Conservation (phyloP, 2,329 filamentous ascomycete species). For the Colletotrichum liriopes region DNA sequence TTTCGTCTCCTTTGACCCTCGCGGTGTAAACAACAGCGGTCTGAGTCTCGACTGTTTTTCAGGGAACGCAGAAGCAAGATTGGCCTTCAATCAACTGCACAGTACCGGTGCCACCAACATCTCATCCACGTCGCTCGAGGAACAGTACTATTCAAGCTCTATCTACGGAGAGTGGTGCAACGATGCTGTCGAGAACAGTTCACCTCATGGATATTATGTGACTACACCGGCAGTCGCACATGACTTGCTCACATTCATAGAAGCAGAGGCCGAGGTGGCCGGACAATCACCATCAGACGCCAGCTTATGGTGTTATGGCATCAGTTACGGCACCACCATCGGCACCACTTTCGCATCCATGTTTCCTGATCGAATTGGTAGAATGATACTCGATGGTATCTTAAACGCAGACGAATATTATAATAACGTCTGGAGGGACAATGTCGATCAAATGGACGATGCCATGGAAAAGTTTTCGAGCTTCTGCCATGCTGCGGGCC, state of each 20-base stretch:
- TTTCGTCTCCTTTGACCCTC: slow-evolving; percentile 59
- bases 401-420: slow-evolving; percentile 48
- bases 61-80: slow-evolving; percentile 38
- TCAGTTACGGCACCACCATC: slow-evolving; percentile 52
- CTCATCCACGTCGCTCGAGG: slow-evolving; percentile 49
- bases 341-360: slow-evolving; percentile 54
- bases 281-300: background rate
- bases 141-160: slow-evolving; percentile 50
- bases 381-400: slow-evolving; percentile 54
- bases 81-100: background rate
- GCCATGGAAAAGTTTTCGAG: slow-evolving; percentile 44
- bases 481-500: slow-evolving; percentile 25
- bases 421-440: slow-evolving; percentile 46
- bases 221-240: background rate
- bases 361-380: slow-evolving; percentile 57
- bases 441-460: slow-evolving; percentile 46
- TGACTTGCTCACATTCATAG: background rate
- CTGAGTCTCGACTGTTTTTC: slow-evolving; percentile 50
- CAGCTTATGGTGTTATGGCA: slow-evolving; percentile 45
- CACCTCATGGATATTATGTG: slow-evolving; percentile 44
- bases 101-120: slow-evolving; percentile 38
- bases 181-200: slow-evolving; percentile 46
- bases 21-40: slow-evolving; percentile 56
- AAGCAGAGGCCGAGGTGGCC: background rate
- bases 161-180: slow-evolving; percentile 54